Conservation (phyloP, 345 rosid genomes). For the Hypericum androsaemum region DNA sequence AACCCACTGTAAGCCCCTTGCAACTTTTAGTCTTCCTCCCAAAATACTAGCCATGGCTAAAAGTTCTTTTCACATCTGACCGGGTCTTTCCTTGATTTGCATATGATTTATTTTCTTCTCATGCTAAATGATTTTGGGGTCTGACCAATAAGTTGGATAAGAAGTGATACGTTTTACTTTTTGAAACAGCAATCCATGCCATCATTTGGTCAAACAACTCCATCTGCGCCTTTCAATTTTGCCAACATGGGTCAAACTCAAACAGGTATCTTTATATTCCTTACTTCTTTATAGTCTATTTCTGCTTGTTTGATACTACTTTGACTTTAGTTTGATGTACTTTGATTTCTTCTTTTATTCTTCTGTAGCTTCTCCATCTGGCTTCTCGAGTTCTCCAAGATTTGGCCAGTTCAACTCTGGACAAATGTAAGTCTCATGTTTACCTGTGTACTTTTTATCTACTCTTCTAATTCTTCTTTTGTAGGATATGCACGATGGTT, state of each 20-base stretch:
- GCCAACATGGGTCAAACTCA: constrained; percentile 47
- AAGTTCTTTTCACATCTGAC: too few species aligned
- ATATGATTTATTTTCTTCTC: too few species aligned
- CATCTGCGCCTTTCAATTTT: constrained; percentile 48
- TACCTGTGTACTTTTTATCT: too few species aligned
- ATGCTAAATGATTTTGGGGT: too few species aligned
- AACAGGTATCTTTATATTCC: constrained; percentile 31
- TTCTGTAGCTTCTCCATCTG: constrained; percentile 36
- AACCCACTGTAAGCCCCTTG: constrained; percentile 38
- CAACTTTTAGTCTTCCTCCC: too few species aligned
- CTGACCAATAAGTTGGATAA: too few species aligned
- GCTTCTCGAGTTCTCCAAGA: constrained; percentile 33
- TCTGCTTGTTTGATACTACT: constrained; percentile 4
- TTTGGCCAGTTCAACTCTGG: constrained; percentile 43
- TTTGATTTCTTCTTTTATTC: constrained; percentile 7
- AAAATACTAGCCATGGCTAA: background rate
- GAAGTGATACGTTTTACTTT: too few species aligned
- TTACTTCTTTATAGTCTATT: background rate
- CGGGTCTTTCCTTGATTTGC: too few species aligned
- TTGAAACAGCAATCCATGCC: constrained; percentile 31
- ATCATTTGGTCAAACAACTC: constrained; percentile 38
- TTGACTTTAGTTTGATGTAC: constrained; percentile 4
- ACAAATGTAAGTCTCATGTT: constrained; percentile 38
- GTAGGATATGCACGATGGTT: too few species aligned
- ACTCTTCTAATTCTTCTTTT: too few species aligned